Percentiles rank a stretch among this genome's conserved stretches.
phyloP scores from a whole-genome alignment of 345 rosid species.

The Microthlaspi erraticum region DNA sequence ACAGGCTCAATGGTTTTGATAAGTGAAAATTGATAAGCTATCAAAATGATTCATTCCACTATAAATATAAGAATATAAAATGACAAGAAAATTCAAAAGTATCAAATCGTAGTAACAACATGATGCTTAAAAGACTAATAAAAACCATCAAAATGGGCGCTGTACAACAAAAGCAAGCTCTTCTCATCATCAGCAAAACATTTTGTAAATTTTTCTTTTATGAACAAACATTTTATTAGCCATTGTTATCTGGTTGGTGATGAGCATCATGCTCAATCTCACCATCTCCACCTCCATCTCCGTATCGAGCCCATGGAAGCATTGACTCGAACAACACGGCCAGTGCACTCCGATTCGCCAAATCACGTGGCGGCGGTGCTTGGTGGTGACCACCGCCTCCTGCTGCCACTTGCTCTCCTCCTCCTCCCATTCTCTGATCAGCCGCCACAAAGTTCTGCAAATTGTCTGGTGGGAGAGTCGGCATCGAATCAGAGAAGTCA shows the following conservation, averaged over 20 bases:
- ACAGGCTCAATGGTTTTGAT: neutral
- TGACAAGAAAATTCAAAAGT: neutral
- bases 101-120: neutral
- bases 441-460: conserved; percentile 76
- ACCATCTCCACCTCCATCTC: conserved; percentile 46
- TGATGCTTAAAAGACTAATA: conserved; percentile 11
- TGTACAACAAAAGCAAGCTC: conserved; percentile 37
- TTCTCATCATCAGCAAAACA: conserved; percentile 17
- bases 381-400: conserved; percentile 41
- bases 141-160: conserved; percentile 25
- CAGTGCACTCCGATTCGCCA: conserved; percentile 62
- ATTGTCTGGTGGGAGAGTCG: conserved; percentile 83
- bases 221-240: conserved; percentile 31
- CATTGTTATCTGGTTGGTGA: conserved; percentile 52
- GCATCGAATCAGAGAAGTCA: conserved; percentile 75
- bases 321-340: conserved; percentile 75
- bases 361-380: conserved; percentile 49
- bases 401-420: conserved; percentile 49
- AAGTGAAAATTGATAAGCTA: conserved; percentile 6
- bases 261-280: conserved; percentile 32
- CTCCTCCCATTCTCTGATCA: conserved; percentile 60
- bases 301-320: conserved; percentile 77
- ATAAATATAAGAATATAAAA: neutral
- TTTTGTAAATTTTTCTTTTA: neutral
- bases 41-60: neutral